A percentile compares a stretch with the other conserved stretches of the same genome.
These are phyloP conservation scores for Rhizopus delemar DNA, from an alignment of 371 early-diverging fungal genomes.

Conservation along the genomic window DNA sequence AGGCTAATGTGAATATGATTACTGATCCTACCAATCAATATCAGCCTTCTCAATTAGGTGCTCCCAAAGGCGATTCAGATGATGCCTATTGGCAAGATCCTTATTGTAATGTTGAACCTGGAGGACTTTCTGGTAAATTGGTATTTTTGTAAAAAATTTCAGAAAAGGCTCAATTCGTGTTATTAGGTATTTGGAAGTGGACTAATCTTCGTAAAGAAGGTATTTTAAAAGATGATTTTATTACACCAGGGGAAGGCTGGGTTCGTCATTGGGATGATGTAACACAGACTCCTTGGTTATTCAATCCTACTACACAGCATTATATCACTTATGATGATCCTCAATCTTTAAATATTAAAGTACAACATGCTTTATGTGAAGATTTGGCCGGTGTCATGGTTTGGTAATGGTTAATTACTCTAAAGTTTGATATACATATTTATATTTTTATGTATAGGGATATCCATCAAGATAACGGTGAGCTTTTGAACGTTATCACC, in stretches of 20 bases:
- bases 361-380: slow-evolving; percentile 52
- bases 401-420: slow-evolving; percentile 48
- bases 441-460: slow-evolving; percentile 26
- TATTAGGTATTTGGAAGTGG: slow-evolving; percentile 64
- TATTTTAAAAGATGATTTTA: slow-evolving; percentile 39
- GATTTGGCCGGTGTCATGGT: slow-evolving; percentile 66
- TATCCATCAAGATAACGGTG: slow-evolving; percentile 58
- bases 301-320: slow-evolving; percentile 51
- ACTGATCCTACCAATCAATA: slow-evolving; percentile 35
- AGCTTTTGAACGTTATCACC: slow-evolving; percentile 47
- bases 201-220: slow-evolving; percentile 59
- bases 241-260: slow-evolving; percentile 53
- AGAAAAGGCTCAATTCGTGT: neutral
- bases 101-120: slow-evolving; percentile 38
- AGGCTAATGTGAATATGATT: slow-evolving; percentile 53
- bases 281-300: slow-evolving; percentile 73
- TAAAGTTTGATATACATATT: neutral
- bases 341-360: slow-evolving; percentile 57
- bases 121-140: slow-evolving; percentile 38
- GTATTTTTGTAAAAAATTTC: neutral
- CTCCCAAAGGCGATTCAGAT: slow-evolving; percentile 57
- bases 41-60: slow-evolving; percentile 34
- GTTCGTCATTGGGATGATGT: slow-evolving; percentile 63
- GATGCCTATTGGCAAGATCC: slow-evolving; percentile 52
- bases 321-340: slow-evolving; percentile 73